Evolutionary conservation across 257 asterid species (phyloP), one percentile per base, ranked within the genome.

Genomic region (Ilex asprella): DNA sequence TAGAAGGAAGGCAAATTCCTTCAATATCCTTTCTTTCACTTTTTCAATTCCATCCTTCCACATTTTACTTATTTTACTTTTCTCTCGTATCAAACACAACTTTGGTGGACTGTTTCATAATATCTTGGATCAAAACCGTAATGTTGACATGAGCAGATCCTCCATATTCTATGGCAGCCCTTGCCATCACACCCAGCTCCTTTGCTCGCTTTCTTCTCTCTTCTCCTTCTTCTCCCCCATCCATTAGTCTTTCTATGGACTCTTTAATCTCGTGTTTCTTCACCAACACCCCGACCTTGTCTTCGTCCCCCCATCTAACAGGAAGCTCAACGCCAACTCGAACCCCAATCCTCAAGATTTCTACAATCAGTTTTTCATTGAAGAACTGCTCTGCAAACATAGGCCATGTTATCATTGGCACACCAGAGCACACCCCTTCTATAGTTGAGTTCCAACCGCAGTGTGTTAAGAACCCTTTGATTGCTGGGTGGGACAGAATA

Each of bases 391-490:
- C 85, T 1, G 78, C 88, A 50, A 82, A 70, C 58, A 76, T 67
- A 0, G 88, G 85, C 88, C 88, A 79, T 1, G 83, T 79, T 55
- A 63, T 70, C 81, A 78, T 56, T 0, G 86, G 83, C 30, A 72
- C 70, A 2, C 77, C 78, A 0, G 70, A 52, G 3, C 75, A 58
- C 4, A 70, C 52, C 31, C 82, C 83, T 68, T 79, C 86, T 1
- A 79, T 49, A 0, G 78, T 74, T 30, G 88, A 82, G 10, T 82
- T 82, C 81, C 88, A 82, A 1, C 88, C 85, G 14, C 85, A 76
- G 21, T 79, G 85, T 8, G 83, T 76, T 50, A 78, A 67, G 54
- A 81, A 68, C 15, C 76, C 84, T 4, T 78, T 80, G 0, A 73
- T 31, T 2, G 84, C 55, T 0, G 64, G 56, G 52, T 81, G 87